Base-by-base conservation (phyloP, 208 protist genomes). In the Kentomonas sorsogonicus region DNA sequence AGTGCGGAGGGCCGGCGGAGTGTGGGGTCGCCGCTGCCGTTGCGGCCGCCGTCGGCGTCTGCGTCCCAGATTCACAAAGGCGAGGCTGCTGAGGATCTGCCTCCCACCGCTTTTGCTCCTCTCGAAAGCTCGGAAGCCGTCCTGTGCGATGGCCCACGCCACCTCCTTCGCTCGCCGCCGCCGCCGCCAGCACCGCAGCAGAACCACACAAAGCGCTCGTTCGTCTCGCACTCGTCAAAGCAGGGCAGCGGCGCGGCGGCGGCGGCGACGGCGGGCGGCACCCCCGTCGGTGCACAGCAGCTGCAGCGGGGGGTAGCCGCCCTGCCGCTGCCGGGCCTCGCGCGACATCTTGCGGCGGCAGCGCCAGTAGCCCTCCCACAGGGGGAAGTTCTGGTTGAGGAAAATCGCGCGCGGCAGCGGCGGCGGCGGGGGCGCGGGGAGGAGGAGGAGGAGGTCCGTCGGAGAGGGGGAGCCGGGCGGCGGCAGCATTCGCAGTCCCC, bases 291-390 rank as follows among this genome's bases (percentile, higher is more conserved):
- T n/a, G n/a, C n/a, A n/a, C n/a, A n/a, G n/a, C n/a, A n/a, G n/a
- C n/a, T n/a, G n/a, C n/a, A n/a, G n/a, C 18, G 66, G 51, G 23
- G 61, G 48, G 67, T 76, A 76, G 53, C 38, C 69, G 40, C 72
- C 62, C 46, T 62, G n/a, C n/a, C n/a, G n/a, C n/a, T n/a, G n/a
- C n/a, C n/a, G 54, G 47, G 63, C 56, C 10, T 59, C 34, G 52
- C 65, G 66, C n/a, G 71, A 41, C 66, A 83, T 73, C 53, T 70
- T 55, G 53, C 69, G 62, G 5, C 72, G 60, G 30, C 65, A 76
- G n/a, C 66, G 72, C 72, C 78, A 86, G 50, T 84, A 83, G 26
- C 60, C 63, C 57, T 79, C 72, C 81, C 81, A 89, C 22, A 84
- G 54, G 18, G 75, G 69, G 41, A 79, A 31, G 53, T 84, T 72